Evolutionary conservation across 129 eudicot genomes (phyloP), one percentile per base, ranked within the genome.

Genomic region (Lactuca saligna): DNA sequence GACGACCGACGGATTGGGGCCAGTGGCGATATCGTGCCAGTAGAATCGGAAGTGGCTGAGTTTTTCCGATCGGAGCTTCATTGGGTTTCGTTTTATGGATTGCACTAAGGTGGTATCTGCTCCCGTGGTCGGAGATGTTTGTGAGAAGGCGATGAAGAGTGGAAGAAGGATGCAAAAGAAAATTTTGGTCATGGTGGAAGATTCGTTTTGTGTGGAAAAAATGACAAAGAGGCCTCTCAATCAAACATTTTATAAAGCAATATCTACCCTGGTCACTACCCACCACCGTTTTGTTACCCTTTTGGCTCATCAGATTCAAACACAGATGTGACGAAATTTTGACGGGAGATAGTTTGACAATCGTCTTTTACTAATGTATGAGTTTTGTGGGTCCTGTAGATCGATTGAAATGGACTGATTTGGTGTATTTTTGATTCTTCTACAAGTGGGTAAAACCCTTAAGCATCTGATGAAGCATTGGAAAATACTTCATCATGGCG

Each of bases 11-110:
- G 91, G 91, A 72, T 57, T 60, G 2, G 72, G 59, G 17, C 91
- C 91, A 48, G 79, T 78, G 1, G 55, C 11, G 14, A 66, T 66
- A 39, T 88, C 91, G 82, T 88, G 95, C 88, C 88, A 85, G 63
- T 71, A 88, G 53, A 88, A 29, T 12, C 70, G 74, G 48, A 88
- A 82, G 59, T 82, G 91, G 78, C 79, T 82, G 4, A 78, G 83
- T 64, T 85, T 88, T 56, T 82, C 81, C 31, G 75, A 70, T 33
- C 49, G 70, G 65, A 34, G 70, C 15, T 55, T 74, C 62, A 63
- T 35, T 0, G 80, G 65, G 63, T 73, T 78, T 3, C 8, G 57
- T 42, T 77, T 69, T 0, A 58, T 44, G 29, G 77, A 54, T 57
- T 57, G 41, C 6, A 68, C 59, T 3, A 72, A 82, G 49, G 15